Conservation (phyloP, 2,329 filamentous ascomycete species). For the Paecilomyces sp. region DNA sequence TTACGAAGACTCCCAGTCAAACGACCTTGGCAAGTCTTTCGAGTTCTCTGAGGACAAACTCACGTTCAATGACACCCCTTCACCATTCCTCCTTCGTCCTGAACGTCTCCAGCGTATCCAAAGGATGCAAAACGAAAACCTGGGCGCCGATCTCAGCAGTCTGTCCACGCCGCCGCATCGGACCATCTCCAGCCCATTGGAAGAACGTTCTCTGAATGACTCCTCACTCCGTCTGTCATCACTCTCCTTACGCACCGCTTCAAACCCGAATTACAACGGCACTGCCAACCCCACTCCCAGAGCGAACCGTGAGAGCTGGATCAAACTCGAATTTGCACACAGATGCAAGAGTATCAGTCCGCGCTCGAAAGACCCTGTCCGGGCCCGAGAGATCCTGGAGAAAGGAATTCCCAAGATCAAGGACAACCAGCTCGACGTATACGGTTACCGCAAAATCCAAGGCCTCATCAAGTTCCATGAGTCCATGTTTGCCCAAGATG, state of each 20-base stretch:
- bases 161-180: background rate
- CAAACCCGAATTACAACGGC: background rate
- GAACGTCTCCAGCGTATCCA: background rate
- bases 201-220: conserved; percentile 34
- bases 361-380: conserved; percentile 29
- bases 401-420: conserved; percentile 30
- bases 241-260: background rate
- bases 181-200: conserved; percentile 10
- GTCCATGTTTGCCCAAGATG: conserved; percentile 25
- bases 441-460: conserved; percentile 37
- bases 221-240: conserved; percentile 7
- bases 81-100: background rate
- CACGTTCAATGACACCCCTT: background rate
- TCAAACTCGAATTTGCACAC: background rate
- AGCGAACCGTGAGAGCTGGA: background rate
- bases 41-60: background rate
- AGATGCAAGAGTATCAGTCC: conserved; percentile 25
- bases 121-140: background rate
- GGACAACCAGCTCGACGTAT: conserved; percentile 30
- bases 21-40: background rate
- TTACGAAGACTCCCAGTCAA: conserved; percentile 46
- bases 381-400: conserved; percentile 30
- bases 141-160: conserved; percentile 4
- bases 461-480: conserved; percentile 31
- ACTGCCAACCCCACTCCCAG: background rate